Conservation (phyloP, 2,329 filamentous ascomycete species). For the Scedosporium dehoogii region DNA sequence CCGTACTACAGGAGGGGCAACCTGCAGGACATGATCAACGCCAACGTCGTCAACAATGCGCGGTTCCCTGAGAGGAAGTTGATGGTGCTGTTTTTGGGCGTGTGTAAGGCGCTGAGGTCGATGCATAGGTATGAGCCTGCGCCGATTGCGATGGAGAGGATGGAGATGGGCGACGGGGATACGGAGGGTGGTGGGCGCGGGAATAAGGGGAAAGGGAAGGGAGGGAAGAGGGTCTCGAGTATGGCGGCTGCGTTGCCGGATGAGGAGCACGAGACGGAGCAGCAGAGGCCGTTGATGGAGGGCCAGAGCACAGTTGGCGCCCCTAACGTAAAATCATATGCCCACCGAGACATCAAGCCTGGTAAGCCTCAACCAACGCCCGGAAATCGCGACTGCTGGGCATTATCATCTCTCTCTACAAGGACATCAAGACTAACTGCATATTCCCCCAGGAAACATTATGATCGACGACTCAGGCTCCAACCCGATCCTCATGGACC, state of each 20-base stretch:
- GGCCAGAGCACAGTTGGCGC: slow-evolving; percentile 61
- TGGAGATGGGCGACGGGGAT: slow-evolving; percentile 39
- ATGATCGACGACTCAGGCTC: slow-evolving; percentile 93
- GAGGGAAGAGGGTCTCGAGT: slow-evolving; percentile 18
- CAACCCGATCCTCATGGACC: slow-evolving; percentile 91
- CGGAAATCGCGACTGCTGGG: neutral
- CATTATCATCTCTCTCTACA: neutral
- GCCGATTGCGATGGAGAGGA: slow-evolving; percentile 33
- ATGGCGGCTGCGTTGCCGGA: slow-evolving; percentile 35
- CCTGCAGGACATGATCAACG: slow-evolving; percentile 96
- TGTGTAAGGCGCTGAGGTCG: slow-evolving; percentile 74
- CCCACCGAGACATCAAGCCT: slow-evolving; percentile 95
- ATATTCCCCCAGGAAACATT: slow-evolving; percentile 61
- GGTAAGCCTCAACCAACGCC: slow-evolving; percentile 41
- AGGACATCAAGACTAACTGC: neutral
- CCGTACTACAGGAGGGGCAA: slow-evolving; percentile 95
- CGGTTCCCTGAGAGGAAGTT: slow-evolving; percentile 79
- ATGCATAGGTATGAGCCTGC: slow-evolving; percentile 81
- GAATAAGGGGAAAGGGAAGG: slow-evolving; percentile 27
- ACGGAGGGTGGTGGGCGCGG: slow-evolving; percentile 27
- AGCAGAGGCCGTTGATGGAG: slow-evolving; percentile 77
- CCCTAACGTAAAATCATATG: slow-evolving; percentile 68
- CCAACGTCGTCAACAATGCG: slow-evolving; percentile 91
- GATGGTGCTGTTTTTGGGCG: slow-evolving; percentile 84
- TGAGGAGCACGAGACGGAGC: slow-evolving; percentile 60